Evolutionary conservation across 1,284 basidiomycete species (phyloP), one percentile per base, ranked within the genome.

Genomic region (Volvariella volvacea): DNA sequence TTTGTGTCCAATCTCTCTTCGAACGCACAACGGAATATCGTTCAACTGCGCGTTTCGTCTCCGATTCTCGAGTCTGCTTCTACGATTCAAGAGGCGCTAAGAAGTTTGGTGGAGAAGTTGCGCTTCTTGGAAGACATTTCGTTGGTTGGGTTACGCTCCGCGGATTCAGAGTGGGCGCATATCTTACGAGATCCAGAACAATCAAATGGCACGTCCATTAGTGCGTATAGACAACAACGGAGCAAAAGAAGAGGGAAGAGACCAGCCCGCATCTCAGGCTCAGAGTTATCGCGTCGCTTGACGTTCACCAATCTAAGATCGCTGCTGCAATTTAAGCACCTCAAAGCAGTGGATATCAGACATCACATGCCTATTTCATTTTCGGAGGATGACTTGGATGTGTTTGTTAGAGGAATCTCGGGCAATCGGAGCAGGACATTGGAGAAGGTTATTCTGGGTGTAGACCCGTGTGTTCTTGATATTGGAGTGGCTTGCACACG

Each of bases 291-390:
- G 61, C 4, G 57, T 82, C 40, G 61, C 4, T 57, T 82, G 39
- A 67, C 63, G 2, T 68, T 71, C 50, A 63, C 69, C 17, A 67
- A 67, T 6, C 59, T 85, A 31, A 66, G 67, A 43, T 76, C 80
- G 1, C 41, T 80, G 28, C 63, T 78, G 28, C 54, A 62, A 4
- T 67, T 73, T 44, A 56, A 67, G 3, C 63, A 68, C 16, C 60
- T 85, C n/a, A 57, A 47, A 1, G 55, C 58, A 7, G 71, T 84
- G 48, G 73, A 77, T 46, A 38, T 83, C 12, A 60, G 65, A 2
- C 78, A 83, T 60, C 68, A 73, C 39, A 63, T 65, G 28, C 76
- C 79, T 0, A 57, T 83, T 16, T 51, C 59, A 4, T 55, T 83
- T 41, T 61, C 64, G 4, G 66, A 69, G 3, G 62, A 58, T 4